Conservation (phyloP, 2,329 filamentous ascomycete genomes). For the Lachnellula hyalina region DNA sequence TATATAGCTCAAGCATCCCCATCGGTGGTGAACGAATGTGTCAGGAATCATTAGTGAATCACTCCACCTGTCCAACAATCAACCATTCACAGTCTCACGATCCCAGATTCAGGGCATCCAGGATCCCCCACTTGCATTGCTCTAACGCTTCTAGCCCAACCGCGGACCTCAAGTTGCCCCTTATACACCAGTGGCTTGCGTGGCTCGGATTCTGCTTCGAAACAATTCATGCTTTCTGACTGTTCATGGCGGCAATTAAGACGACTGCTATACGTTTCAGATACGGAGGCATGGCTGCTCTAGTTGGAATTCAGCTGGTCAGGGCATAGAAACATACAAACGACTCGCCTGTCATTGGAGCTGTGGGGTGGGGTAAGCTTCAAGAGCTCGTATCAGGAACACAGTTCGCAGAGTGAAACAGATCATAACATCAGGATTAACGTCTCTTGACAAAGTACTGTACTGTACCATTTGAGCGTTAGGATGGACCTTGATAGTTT, state of each 20-base stretch:
- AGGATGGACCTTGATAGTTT: not conserved
- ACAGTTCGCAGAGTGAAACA: not conserved
- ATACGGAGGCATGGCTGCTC: not conserved
- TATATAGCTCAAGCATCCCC: not conserved
- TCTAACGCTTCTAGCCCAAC: not conserved
- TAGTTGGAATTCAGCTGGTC: not conserved
- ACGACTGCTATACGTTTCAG: not conserved
- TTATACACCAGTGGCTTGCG: not conserved
- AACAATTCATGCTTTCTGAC: not conserved
- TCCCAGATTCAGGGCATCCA: not conserved
- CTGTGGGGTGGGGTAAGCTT: not conserved
- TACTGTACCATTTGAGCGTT: not conserved
- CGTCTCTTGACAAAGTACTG: not conserved
- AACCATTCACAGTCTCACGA: constrained; percentile 3
- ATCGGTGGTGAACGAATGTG: not conserved
- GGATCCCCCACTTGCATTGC: not conserved
- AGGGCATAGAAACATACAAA: too few relatives aligned
- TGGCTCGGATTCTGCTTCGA: not conserved
- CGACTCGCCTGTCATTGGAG: too few relatives aligned
- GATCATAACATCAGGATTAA: not conserved
- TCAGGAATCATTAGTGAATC: not conserved
- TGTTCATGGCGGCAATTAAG: not conserved
- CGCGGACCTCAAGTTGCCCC: constrained; percentile 1
- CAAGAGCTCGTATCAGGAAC: not conserved
- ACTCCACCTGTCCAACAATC: not conserved